Conservation (phyloP, 768 basidiomycete genomes). For the Cystofilobasidium capitatum region DNA sequence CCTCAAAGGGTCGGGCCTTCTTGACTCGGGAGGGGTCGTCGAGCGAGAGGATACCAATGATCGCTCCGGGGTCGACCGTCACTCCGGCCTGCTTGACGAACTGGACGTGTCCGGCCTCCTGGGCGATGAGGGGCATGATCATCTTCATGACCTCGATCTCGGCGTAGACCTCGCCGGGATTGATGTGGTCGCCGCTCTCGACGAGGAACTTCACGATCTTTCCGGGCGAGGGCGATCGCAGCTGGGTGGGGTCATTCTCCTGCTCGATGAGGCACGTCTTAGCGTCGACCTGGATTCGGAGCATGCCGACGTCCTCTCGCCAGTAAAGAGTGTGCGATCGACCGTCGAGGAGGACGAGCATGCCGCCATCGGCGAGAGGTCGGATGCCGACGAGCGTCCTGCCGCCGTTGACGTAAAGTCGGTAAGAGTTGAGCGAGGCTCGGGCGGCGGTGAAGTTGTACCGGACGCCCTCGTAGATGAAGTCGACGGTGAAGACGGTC, state of each 20-base stretch:
- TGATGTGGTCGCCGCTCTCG: constrained; percentile 94
- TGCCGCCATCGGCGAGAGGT: constrained; percentile 85
- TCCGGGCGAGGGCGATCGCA: constrained; percentile 89
- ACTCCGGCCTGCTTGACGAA: constrained; percentile 98
- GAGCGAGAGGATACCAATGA: constrained; percentile 89
- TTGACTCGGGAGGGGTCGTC: constrained; percentile 90
- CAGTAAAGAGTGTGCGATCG: constrained; percentile 96
- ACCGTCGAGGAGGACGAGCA: constrained; percentile 81
- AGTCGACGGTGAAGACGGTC: constrained; percentile 92
- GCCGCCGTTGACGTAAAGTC: constrained; percentile 91
- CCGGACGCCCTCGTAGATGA: constrained; percentile 90
- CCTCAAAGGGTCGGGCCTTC: constrained; percentile 96
- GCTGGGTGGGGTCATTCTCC: constrained; percentile 97
- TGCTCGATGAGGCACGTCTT: constrained; percentile 98
- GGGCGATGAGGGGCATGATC: constrained; percentile 95
- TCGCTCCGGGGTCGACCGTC: constrained; percentile 90
- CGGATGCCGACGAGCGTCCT: constrained; percentile 84
- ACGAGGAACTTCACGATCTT: constrained; percentile 90
- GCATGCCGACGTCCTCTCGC: constrained; percentile 92
- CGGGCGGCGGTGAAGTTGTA: constrained; percentile 94
- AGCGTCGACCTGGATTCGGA: constrained; percentile 75
- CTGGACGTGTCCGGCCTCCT: constrained; percentile 62
- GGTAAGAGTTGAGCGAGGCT: constrained; percentile 80
- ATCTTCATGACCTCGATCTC: constrained; percentile 92
- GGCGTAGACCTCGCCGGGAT: constrained; percentile 92